These are phyloP conservation scores for Kwoniella sp. DNA, from an alignment of 768 basidiomycete genomes.

Conservation along the genomic window DNA sequence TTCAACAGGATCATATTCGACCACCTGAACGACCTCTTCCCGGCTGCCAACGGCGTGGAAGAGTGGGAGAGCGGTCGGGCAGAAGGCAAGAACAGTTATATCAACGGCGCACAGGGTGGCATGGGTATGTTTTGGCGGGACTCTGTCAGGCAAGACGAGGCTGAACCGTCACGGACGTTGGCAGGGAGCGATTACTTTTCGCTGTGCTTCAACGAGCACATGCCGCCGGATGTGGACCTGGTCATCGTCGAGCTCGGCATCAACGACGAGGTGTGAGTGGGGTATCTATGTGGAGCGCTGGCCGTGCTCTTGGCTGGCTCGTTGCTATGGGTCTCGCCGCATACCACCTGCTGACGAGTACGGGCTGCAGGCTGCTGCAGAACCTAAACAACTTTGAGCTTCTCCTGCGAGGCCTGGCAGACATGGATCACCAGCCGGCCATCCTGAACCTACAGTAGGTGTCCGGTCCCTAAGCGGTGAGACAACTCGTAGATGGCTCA, in stretches of 20 bases:
- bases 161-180: background rate
- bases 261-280: conserved; percentile 34
- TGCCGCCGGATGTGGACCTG: conserved; percentile 46
- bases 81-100: conserved; percentile 30
- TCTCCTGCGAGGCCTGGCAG: conserved; percentile 33
- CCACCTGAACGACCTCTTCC: conserved; percentile 29
- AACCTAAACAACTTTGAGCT: conserved; percentile 40
- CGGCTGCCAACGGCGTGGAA: conserved; percentile 8
- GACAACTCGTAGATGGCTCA: background rate
- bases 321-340: too few relatives aligned
- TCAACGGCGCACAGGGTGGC: conserved; percentile 46
- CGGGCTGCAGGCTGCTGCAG: conserved; percentile 14
- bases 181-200: conserved; percentile 43
- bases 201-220: conserved; percentile 46
- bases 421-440: conserved; percentile 40
- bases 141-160: too few relatives aligned
- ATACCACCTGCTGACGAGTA: too few relatives aligned
- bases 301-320: background rate
- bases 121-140: conserved; percentile 36
- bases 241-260: conserved; percentile 44
- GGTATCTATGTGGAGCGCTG: background rate
- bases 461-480: background rate
- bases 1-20: conserved; percentile 35
- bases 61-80: conserved; percentile 14
- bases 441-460: conserved; percentile 44